These are phyloP conservation scores for Tuber borchii DNA, from an alignment of 495 filamentous ascomycete species.

Conservation along the genomic window DNA sequence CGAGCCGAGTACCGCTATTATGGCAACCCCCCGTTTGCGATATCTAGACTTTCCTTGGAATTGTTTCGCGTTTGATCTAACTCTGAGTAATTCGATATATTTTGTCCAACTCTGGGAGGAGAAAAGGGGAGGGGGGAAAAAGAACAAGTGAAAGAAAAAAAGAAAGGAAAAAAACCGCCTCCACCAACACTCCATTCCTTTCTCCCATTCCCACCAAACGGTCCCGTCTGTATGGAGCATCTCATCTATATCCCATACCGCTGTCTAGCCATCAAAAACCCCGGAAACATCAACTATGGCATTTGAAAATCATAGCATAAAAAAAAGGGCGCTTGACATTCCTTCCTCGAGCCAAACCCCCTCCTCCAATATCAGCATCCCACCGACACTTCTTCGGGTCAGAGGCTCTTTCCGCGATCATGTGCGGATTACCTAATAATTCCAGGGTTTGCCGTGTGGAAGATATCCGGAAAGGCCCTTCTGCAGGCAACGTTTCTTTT, in stretches of 20 bases:
- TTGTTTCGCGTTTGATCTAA: not conserved
- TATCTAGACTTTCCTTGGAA: not conserved
- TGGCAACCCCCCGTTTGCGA: not conserved
- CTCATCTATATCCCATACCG: too few relatives aligned
- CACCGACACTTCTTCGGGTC: not conserved
- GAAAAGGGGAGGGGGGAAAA: not conserved
- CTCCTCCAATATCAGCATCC: not conserved
- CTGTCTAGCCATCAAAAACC: not conserved
- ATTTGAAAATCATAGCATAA: not conserved
- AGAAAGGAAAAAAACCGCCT: too few relatives aligned
- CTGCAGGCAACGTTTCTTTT: slow-evolving; percentile 1
- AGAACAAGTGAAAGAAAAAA: not conserved
- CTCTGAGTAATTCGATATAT: too few relatives aligned
- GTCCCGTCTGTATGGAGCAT: too few relatives aligned
- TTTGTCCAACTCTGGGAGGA: not conserved
- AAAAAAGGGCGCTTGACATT: not conserved
- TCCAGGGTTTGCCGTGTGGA: not conserved
- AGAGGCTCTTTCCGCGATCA: not conserved
- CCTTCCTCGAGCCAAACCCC: not conserved
- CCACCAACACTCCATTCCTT: not conserved
- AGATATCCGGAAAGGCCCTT: not conserved
- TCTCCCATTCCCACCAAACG: too few relatives aligned
- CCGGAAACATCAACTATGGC: not conserved
- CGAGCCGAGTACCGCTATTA: not conserved
- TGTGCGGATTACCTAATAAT: not conserved